Evolutionary conservation across 768 basidiomycete species (phyloP), one percentile per base, ranked within the genome.

Genomic region (Nidularia sp.): DNA sequence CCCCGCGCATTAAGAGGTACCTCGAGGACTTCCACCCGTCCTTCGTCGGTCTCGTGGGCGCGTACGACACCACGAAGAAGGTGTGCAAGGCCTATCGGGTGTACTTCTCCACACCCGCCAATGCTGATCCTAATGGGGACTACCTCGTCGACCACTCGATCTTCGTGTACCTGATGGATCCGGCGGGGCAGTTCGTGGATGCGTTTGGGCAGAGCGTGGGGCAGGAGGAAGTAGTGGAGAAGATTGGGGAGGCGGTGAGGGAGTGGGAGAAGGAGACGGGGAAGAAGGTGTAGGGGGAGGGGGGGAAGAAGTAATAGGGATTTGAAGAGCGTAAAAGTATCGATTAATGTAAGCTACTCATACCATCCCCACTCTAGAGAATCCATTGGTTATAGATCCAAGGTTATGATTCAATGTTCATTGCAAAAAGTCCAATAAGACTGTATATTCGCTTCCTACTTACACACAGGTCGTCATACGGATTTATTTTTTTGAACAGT

Each of bases 81-180:
- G 82, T 86, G 22, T 98, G 96, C 79, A 96, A 93, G 68, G 85
- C 89, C 29, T 99, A 96, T 68, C 88, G 97, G 39, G 97, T 99
- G 41, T 99, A 99, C 70, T 99, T 99, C 76, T 97, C 93, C 5
- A 98, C 96, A 4, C 91, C 91, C 1, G 92, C 92, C 7, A 73
- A 90, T 60, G 89, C 93, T 2, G 86, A 92, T 60, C 82, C 88
- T 12, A 83, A 79, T 6, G 95, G 93, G 47, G 97, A 99, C 73
- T 99, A 98, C 66, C 83, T 99, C 43, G 97, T 99, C 34, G 97
- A 98, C 70, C 88, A 90, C 67, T 93, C 90, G 41, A 96, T 97
- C 66, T 98, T 93, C 70, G 90, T 99, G 59, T 99, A 99, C 70
- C 80, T 99, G 34, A 97, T 99, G 93, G 94, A 98, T 62, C 96